Evolutionary conservation across 176 grass and related monocot genomes (phyloP).

Genomic region (Oryza brachyantha): DNA sequence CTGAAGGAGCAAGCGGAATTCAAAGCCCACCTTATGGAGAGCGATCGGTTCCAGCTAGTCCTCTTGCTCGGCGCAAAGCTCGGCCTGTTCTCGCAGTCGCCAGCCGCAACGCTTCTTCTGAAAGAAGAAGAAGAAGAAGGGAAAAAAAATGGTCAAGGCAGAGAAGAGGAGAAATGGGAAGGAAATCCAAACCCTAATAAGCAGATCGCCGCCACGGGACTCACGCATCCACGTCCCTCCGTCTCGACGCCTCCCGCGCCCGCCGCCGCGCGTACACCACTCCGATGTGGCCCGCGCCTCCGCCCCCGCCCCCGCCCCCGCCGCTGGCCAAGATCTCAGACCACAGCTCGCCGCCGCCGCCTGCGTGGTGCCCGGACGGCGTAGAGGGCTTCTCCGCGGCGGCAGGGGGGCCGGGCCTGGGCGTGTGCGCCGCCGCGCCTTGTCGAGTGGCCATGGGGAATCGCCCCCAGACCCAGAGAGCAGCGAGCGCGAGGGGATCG

Average conservation of each 20-base stretch:
- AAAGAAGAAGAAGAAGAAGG: too few species aligned
- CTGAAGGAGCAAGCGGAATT: background rate
- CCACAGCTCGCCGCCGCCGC: slow-evolving; percentile 52
- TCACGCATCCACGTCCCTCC: slow-evolving; percentile 41
- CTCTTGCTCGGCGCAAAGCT: slow-evolving; percentile 54
- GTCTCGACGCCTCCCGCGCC: slow-evolving; percentile 26
- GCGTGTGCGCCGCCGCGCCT: slow-evolving; percentile 40
- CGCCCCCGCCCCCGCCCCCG: background rate
- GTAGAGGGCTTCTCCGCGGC: background rate
- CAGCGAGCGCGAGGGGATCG: too few species aligned
- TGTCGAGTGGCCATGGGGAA: slow-evolving; percentile 26
- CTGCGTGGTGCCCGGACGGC: background rate
- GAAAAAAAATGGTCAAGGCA: background rate
- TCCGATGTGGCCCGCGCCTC: too few species aligned
- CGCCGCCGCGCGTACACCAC: slow-evolving; percentile 65
- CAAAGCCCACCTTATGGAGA: slow-evolving; percentile 77
- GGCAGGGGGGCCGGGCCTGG: background rate
- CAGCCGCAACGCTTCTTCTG: slow-evolving; percentile 32
- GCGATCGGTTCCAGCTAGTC: slow-evolving; percentile 81
- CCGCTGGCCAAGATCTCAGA: slow-evolving; percentile 60
- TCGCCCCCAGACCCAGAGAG: too few species aligned
- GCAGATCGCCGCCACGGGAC: background rate
- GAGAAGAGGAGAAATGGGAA: background rate
- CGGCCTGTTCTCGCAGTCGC: slow-evolving; percentile 44
- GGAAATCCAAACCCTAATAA: slow-evolving; percentile 4